Evolutionary conservation across 306 rosid species (phyloP).

Genomic region (Inga laurina): DNA sequence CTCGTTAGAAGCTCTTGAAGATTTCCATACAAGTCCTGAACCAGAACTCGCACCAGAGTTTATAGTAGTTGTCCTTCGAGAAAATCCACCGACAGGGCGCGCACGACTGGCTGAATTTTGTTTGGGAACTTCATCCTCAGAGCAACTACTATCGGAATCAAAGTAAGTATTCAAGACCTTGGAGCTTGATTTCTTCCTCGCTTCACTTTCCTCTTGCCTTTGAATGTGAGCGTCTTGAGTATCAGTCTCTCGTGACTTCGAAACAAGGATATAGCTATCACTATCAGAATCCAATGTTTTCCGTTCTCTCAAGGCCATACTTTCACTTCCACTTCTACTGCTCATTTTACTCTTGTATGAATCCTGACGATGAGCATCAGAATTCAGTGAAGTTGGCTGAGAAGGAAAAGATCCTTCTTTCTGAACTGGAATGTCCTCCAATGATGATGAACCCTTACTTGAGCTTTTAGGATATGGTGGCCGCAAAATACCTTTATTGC

Average conservation of each 20-base stretch:
- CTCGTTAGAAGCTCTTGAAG: constrained; percentile 50
- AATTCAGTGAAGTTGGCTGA: constrained; percentile 39
- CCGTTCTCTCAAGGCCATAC: constrained; percentile 23
- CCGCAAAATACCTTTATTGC: constrained; percentile 59
- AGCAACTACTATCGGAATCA: constrained; percentile 52
- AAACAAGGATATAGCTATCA: constrained; percentile 35
- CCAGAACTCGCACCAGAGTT: constrained; percentile 38
- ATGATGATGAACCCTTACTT: constrained; percentile 35
- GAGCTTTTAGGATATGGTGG: constrained; percentile 51
- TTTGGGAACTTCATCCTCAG: constrained; percentile 54
- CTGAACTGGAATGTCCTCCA: constrained; percentile 37
- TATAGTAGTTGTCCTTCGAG: constrained; percentile 63
- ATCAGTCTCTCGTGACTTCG: constrained; percentile 36
- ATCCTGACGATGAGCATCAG: constrained; percentile 46
- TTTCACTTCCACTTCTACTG: constrained; percentile 35
- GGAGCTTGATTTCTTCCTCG: constrained; percentile 47
- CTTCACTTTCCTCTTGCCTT: constrained; percentile 37
- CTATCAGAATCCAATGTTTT: constrained; percentile 39
- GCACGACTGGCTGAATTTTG: constrained; percentile 39
- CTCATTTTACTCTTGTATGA: constrained; percentile 35
- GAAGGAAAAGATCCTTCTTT: constrained; percentile 46
- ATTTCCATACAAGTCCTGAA: constrained; percentile 48
- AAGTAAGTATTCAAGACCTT: constrained; percentile 43
- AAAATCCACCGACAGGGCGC: constrained; percentile 47
- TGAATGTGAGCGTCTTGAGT: constrained; percentile 32